phyloP scores from a whole-genome alignment of 1,139 yeast genomes.

The Scheffersomyces segobiensis region DNA sequence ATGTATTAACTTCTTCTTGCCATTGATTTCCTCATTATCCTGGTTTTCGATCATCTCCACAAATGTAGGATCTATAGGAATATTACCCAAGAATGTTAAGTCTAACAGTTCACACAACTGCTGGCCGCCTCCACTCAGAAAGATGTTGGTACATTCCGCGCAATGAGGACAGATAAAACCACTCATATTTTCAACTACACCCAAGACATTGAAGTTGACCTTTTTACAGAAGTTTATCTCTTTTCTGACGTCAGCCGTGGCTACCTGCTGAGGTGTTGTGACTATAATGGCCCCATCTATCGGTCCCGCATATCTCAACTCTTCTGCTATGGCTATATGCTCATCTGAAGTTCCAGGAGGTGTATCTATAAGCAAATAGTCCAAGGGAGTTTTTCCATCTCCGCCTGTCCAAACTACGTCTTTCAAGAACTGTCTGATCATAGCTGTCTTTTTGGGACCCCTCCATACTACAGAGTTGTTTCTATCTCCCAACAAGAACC shows the following conservation, averaged over 20 bases:
- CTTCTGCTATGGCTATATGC: constrained; percentile 95
- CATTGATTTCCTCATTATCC: constrained; percentile 20
- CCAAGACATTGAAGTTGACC: constrained; percentile 44
- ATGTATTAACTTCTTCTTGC: constrained; percentile 28
- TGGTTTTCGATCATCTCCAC: constrained; percentile 79
- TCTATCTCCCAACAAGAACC: constrained; percentile 78
- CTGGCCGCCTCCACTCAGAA: constrained; percentile 92
- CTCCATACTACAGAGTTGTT: constrained; percentile 97
- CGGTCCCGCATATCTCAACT: constrained; percentile 57
- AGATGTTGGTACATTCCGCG: constrained; percentile 86
- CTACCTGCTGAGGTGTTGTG: constrained; percentile 55
- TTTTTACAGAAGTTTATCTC: constrained; percentile 49
- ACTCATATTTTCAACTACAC: constrained; percentile 50
- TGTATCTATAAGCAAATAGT: constrained; percentile 87
- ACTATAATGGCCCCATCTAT: constrained; percentile 51
- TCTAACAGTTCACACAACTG: constrained; percentile 59
- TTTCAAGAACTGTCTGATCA: constrained; percentile 88
- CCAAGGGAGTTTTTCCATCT: constrained; percentile 49
- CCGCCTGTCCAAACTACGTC: constrained; percentile 85
- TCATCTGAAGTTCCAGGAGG: constrained; percentile 99
- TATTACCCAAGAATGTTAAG: constrained; percentile 74
- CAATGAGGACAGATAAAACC: constrained; percentile 70
- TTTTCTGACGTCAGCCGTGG: constrained; percentile 54
- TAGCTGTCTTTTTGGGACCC: constrained; percentile 97
- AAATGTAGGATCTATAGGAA: constrained; percentile 92